phyloP scores from a whole-genome alignment of 306 rosid species.

The Cucumis melo region DNA sequence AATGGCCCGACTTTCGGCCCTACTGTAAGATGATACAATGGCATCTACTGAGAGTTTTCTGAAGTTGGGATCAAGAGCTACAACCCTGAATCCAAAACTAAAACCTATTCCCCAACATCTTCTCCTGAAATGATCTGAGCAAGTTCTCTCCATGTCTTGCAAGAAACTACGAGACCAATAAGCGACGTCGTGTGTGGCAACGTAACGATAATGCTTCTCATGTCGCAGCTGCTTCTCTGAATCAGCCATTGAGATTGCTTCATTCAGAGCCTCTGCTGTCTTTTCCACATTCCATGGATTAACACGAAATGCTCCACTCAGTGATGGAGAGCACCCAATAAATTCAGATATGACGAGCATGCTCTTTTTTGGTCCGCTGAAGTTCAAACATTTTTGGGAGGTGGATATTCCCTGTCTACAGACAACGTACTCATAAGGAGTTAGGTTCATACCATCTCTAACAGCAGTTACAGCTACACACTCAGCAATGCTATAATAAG shows the following conservation, averaged over 20 bases:
- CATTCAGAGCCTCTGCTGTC: slow-evolving; percentile 67
- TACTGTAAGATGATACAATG: slow-evolving; percentile 41
- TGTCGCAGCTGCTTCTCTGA: slow-evolving; percentile 59
- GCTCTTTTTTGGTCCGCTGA: slow-evolving; percentile 44
- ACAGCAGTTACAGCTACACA: slow-evolving; percentile 77
- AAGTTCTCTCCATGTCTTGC: slow-evolving; percentile 77
- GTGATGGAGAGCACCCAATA: slow-evolving; percentile 81
- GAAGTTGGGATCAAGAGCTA: slow-evolving; percentile 73
- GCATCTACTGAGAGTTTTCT: slow-evolving; percentile 56
- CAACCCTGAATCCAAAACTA: slow-evolving; percentile 70
- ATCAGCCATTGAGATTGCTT: slow-evolving; percentile 46
- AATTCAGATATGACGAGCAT: slow-evolving; percentile 76
- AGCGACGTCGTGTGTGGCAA: slow-evolving; percentile 61
- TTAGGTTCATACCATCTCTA: slow-evolving; percentile 81
- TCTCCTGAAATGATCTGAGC: slow-evolving; percentile 53
- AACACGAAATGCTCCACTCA: slow-evolving; percentile 69
- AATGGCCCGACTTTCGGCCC: slow-evolving; percentile 52
- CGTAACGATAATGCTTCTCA: slow-evolving; percentile 67
- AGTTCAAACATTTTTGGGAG: slow-evolving; percentile 32
- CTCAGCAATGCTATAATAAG: slow-evolving; percentile 67
- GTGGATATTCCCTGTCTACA: slow-evolving; percentile 58
- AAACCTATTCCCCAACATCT: slow-evolving; percentile 72
- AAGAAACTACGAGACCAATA: slow-evolving; percentile 75
- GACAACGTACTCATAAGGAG: slow-evolving; percentile 68
- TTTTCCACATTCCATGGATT: slow-evolving; percentile 74